phyloP scores from a whole-genome alignment of 2,329 filamentous ascomycete species.

The Curvularia lunata region DNA sequence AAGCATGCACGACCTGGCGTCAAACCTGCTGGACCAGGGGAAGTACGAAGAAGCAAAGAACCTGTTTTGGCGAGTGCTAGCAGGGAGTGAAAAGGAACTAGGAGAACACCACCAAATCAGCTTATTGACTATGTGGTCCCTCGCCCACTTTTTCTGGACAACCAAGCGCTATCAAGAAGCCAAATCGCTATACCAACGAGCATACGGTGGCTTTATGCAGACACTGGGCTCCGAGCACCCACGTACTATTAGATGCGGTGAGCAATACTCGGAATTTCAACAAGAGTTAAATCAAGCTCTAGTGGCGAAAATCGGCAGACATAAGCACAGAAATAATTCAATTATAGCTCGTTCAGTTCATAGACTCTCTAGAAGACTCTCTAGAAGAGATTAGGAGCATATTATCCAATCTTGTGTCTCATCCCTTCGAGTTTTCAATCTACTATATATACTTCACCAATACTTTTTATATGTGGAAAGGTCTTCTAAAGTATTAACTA shows the following conservation, averaged over 20 bases:
- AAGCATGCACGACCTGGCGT: not conserved
- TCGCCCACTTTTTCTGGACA: not conserved
- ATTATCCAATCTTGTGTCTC: not conserved
- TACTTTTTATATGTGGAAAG: not conserved
- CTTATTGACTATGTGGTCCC: not conserved
- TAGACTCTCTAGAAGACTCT: not conserved
- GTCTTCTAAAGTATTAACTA: not conserved
- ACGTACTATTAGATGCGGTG: not conserved
- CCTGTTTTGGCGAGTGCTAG: not conserved
- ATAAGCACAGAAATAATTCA: not conserved
- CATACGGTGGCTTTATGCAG: not conserved
- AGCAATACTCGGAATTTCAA: not conserved
- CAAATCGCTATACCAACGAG: not conserved
- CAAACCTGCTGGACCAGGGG: not conserved
- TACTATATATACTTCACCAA: not conserved
- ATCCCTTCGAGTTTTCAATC: not conserved
- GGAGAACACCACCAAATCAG: not conserved
- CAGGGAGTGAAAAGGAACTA: not conserved
- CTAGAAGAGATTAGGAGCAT: not conserved
- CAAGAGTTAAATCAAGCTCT: not conserved
- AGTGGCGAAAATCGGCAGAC: not conserved
- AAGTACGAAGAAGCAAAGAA: not conserved
- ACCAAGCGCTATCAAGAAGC: not conserved
- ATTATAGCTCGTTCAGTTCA: not conserved
- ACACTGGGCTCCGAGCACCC: not conserved